Evolutionary conservation across 208 protist genomes (phyloP), one percentile per base, ranked within the genome.

Genomic region (Phytomonas sp.): DNA sequence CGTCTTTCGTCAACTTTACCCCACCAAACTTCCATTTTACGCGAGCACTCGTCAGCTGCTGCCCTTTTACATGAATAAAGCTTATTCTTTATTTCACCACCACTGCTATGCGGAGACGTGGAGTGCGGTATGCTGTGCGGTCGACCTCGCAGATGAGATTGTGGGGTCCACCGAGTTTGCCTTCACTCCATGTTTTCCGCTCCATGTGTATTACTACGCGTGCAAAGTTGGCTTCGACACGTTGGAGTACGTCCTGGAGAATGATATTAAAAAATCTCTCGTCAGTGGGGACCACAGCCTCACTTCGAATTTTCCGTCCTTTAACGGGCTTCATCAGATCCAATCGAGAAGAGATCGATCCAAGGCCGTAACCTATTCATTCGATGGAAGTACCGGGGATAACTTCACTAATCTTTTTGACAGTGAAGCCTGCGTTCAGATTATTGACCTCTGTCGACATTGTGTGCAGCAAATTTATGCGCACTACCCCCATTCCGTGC

Each of bases 71-170:
- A 85, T 86, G 84, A 88, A 87, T 60, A 80, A 80, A 29, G 78
- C 86, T 12, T 72, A 75, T 60, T 81, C 78, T 64, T 75, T 87
- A 40, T 79, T 66, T 49, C 59, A 79, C 36, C 45, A 67, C 26
- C 70, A 77, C 60, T 63, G 72, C 60, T 79, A 83, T 37, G 29
- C 76, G 40, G 82, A 81, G 29, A 83, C 84, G 29, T 94, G 88
- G 88, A 79, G 79, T 34, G 78, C 90, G 32, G 76, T 74, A 52
- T 88, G 79, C 72, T 78, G 83, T 62, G 84, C 88, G 2, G 89
- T 92, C 30, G 89, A 79, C 12, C 78, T 76, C 63, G 86, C 78
- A 36, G 89, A 94, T 62, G 89, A 94, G 72, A 65, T 94, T 29
- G 80, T 83, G 32, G 89, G 86, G 63, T 90, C 83, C 5, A 70